Percentiles rank a stretch among this genome's conserved stretches.
Evolutionary conservation across 2,329 filamentous ascomycete species (phyloP).

Genomic region (Neofusicoccum parvum): DNA sequence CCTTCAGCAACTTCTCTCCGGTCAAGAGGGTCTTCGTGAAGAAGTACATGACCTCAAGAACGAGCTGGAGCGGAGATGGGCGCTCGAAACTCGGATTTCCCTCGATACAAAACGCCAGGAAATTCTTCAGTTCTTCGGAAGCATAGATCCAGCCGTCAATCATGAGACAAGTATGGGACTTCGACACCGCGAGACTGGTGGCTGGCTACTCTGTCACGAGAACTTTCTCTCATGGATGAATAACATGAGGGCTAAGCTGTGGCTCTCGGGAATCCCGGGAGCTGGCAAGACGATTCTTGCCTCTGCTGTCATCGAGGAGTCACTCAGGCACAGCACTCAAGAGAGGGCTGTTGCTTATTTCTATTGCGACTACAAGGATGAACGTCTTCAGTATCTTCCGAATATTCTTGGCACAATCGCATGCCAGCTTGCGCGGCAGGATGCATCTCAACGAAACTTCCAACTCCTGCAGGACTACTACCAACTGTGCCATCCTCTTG

Average conservation of each 20-base stretch:
- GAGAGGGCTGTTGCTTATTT: slow-evolving; percentile 26
- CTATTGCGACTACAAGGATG: slow-evolving; percentile 38
- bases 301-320: neutral
- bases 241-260: neutral
- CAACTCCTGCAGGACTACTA: slow-evolving; percentile 24
- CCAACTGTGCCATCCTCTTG: slow-evolving; percentile 1
- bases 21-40: neutral
- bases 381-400: slow-evolving; percentile 22
- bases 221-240: neutral
- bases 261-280: neutral
- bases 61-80: neutral
- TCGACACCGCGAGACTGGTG: neutral
- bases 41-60: neutral
- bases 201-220: neutral
- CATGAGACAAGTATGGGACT: neutral
- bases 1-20: neutral
- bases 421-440: slow-evolving; percentile 34
- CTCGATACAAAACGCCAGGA: neutral
- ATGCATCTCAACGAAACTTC: slow-evolving; percentile 27
- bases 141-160: neutral
- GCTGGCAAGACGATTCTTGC: slow-evolving; percentile 4
- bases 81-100: neutral
- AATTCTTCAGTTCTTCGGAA: neutral
- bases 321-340: neutral
- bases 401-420: slow-evolving; percentile 33